Percentiles rank a stretch among this genome's conserved stretches.
Conservation (phyloP, 495 filamentous ascomycete species). For the Aeminium ludgeri region DNA sequence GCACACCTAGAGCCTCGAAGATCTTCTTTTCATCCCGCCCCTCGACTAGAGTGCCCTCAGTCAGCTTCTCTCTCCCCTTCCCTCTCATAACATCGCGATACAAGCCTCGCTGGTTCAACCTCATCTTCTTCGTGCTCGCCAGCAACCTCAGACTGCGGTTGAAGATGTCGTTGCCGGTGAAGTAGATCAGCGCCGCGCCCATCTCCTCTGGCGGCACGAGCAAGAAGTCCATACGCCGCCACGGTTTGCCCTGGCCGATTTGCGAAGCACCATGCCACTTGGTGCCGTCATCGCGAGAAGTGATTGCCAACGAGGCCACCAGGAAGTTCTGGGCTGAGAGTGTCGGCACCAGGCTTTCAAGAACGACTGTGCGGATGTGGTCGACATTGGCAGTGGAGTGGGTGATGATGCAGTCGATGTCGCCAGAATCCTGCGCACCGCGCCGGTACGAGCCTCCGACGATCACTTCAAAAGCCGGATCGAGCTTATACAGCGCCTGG, state of each 20-base stretch:
- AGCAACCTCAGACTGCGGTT: conserved; percentile 76
- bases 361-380: conserved; percentile 45
- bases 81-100: conserved; percentile 59
- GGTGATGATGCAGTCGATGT: conserved; percentile 80
- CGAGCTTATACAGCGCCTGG: conserved; percentile 40
- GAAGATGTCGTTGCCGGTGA: conserved; percentile 94
- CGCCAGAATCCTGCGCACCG: conserved; percentile 53
- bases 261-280: conserved; percentile 85
- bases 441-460: conserved; percentile 78
- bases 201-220: conserved; percentile 67
- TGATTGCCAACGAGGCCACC: conserved; percentile 33
- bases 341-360: conserved; percentile 42
- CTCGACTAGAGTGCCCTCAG: conserved; percentile 58
- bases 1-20: conserved; percentile 71
- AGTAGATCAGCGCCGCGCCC: conserved; percentile 85
- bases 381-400: conserved; percentile 40
- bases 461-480: conserved; percentile 48
- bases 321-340: conserved; percentile 49
- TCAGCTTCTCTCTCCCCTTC: conserved; percentile 42
- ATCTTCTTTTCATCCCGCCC: conserved; percentile 65
- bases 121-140: conserved; percentile 69
- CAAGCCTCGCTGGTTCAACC: conserved; percentile 71
- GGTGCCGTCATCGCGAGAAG: conserved; percentile 32
- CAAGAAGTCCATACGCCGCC: conserved; percentile 77
- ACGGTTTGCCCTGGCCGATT: conserved; percentile 30